Evolutionary conservation across 2,329 filamentous ascomycete genomes (phyloP).

Genomic region (Alternaria longipes): DNA sequence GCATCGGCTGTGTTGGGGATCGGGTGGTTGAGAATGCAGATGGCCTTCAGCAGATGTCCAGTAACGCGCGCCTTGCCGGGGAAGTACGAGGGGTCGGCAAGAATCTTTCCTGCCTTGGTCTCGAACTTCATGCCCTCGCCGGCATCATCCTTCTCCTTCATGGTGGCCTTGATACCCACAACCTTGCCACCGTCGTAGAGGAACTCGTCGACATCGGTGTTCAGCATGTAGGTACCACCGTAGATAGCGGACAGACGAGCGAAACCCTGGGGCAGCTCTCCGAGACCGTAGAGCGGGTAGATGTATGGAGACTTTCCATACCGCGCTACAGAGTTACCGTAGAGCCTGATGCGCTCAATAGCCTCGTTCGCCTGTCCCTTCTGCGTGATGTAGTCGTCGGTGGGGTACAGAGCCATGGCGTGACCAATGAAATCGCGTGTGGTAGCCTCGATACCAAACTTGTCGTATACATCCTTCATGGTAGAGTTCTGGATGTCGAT

Average conservation of each 20-base stretch:
- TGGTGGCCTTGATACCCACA: conserved; percentile 96
- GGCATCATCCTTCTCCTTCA: conserved; percentile 83
- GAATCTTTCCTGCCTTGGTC: conserved; percentile 94
- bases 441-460: conserved; percentile 87
- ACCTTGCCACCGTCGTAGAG: conserved; percentile 85
- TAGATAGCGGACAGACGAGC: conserved; percentile 98
- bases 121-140: conserved; percentile 85
- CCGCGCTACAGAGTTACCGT: conserved; percentile 95
- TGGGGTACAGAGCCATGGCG: conserved; percentile 95
- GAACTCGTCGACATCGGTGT: conserved; percentile 91
- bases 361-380: conserved; percentile 81
- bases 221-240: conserved; percentile 99
- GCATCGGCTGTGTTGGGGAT: conserved; percentile 86
- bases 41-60: conserved; percentile 92
- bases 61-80: conserved; percentile 84
- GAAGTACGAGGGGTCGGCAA: conserved; percentile 98
- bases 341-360: conserved; percentile 91
- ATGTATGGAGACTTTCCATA: conserved; percentile 99
- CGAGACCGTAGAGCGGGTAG: conserved; percentile 97
- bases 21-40: conserved; percentile 97
- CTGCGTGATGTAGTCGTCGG: conserved; percentile 83
- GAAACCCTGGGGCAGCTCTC: conserved; percentile 96
- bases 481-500: conserved; percentile 80
- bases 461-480: conserved; percentile 99
- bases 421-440: conserved; percentile 98